These are phyloP conservation scores for Neonectria sp. DNA, from an alignment of 2,329 filamentous ascomycete species.

Conservation along the genomic window DNA sequence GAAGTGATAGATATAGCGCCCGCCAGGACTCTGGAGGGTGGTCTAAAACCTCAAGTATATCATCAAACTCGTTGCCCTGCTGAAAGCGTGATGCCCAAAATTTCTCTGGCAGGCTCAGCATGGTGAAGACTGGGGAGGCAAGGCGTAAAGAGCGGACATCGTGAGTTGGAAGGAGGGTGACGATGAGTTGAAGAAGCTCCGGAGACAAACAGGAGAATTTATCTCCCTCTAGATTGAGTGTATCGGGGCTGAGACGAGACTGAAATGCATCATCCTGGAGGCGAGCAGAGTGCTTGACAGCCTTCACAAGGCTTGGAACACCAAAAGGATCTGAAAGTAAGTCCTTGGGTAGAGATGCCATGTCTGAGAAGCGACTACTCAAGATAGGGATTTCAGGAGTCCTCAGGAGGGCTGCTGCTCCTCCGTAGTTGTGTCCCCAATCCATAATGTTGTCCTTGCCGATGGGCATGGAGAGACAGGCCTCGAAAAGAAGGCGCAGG, in stretches of 20 bases:
- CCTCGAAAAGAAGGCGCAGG: conserved; percentile 17
- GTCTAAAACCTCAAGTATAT: conserved; percentile 19
- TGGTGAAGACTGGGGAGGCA: conserved; percentile 31
- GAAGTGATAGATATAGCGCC: conserved; percentile 16
- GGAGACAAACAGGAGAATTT: conserved; percentile 26
- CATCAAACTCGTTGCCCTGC: conserved; percentile 25
- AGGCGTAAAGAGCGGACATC: conserved; percentile 33
- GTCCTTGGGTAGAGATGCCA: conserved; percentile 3
- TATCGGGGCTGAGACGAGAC: conserved; percentile 1
- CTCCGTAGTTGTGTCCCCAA: conserved; percentile 38
- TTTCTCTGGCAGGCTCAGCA: conserved; percentile 16
- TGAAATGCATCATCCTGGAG: conserved; percentile 20
- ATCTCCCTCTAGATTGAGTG: conserved; percentile 4
- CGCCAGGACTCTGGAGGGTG: conserved; percentile 30
- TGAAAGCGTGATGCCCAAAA: conserved; percentile 38
- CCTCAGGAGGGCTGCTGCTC: background rate
- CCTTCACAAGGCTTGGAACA: conserved; percentile 8
- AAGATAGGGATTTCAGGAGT: background rate
- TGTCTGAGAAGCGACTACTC: conserved; percentile 9
- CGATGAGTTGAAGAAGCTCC: conserved; percentile 32
- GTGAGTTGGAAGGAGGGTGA: conserved; percentile 14
- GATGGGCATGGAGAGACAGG: conserved; percentile 26
- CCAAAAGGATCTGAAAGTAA: conserved; percentile 20
- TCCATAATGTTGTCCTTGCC: conserved; percentile 8
- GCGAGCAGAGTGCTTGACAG: conserved; percentile 6